Evolutionary conservation across 805 yeast species (phyloP).

Genomic region (Metschnikowia lunata): DNA sequence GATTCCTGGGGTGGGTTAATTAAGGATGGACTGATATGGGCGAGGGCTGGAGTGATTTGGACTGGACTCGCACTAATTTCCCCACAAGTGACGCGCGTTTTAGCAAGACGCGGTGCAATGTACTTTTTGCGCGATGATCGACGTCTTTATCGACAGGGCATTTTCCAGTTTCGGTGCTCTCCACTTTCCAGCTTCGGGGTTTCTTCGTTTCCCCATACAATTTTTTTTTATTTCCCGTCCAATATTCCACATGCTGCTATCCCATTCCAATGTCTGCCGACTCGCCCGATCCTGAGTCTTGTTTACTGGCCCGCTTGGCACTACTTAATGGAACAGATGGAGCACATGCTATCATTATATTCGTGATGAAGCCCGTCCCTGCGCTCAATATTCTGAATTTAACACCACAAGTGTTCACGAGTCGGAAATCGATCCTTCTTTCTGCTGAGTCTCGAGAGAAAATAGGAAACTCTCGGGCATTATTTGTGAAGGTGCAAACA

Average conservation of each 20-base stretch:
- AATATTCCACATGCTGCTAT: too few relatives aligned
- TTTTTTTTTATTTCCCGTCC: too few relatives aligned
- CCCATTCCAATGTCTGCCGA: too few relatives aligned
- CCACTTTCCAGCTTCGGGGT: too few relatives aligned
- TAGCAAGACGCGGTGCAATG: background rate
- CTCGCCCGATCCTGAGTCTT: too few relatives aligned
- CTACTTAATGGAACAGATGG: constrained; percentile 2
- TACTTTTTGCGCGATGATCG: too few relatives aligned
- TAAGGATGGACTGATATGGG: too few relatives aligned
- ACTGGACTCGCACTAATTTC: background rate
- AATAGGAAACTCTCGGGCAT: background rate
- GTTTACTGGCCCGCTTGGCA: background rate
- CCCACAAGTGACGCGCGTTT: background rate
- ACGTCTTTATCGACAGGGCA: too few relatives aligned
- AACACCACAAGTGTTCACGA: constrained; percentile 2
- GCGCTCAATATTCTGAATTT: constrained; percentile 2
- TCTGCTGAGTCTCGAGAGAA: background rate
- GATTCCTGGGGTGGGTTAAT: too few relatives aligned
- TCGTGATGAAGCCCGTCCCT: constrained; percentile 7
- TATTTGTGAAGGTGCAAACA: constrained; percentile 2
- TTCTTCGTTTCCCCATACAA: too few relatives aligned
- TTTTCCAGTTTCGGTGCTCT: too few relatives aligned
- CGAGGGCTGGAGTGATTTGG: too few relatives aligned
- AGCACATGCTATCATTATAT: constrained; percentile 2
- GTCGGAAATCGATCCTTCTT: constrained; percentile 3